Conservation (phyloP, 768 basidiomycete species). For the Suillus spraguei region DNA sequence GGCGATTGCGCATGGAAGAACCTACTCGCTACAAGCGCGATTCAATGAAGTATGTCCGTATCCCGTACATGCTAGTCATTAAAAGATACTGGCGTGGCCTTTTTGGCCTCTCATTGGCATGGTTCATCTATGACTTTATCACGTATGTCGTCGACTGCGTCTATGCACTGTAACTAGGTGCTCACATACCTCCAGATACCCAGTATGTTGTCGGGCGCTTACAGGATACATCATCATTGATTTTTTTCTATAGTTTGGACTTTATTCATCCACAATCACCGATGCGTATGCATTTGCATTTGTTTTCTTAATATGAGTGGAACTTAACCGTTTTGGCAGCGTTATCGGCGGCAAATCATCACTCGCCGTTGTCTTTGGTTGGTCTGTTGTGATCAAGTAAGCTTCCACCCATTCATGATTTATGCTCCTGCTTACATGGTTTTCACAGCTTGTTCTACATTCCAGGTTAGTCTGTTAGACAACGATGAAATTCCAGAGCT, state of each 20-base stretch:
- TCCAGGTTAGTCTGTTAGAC: slow-evolving; percentile 41
- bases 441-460: slow-evolving; percentile 59
- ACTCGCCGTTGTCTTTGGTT: slow-evolving; percentile 72
- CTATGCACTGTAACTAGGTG: neutral
- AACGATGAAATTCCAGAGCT: slow-evolving; percentile 14
- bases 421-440: slow-evolving; percentile 36
- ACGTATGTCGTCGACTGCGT: slow-evolving; percentile 43
- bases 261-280: slow-evolving; percentile 80
- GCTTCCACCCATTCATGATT: slow-evolving; percentile 26
- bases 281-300: slow-evolving; percentile 48
- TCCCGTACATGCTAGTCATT: slow-evolving; percentile 78
- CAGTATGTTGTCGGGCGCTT: slow-evolving; percentile 45
- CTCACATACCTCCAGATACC: slow-evolving; percentile 47
- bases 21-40: slow-evolving; percentile 73
- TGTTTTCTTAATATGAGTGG: neutral
- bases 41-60: slow-evolving; percentile 73
- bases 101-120: slow-evolving; percentile 72
- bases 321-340: slow-evolving; percentile 34
- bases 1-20: slow-evolving; percentile 86
- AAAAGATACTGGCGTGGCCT: slow-evolving; percentile 81
- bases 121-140: slow-evolving; percentile 89
- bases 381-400: slow-evolving; percentile 85
- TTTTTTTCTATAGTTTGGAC: slow-evolving; percentile 56
- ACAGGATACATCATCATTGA: slow-evolving; percentile 1
- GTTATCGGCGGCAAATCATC: slow-evolving; percentile 57